Conservation (phyloP, 345 rosid species). For the Gossypium herbaceum region DNA sequence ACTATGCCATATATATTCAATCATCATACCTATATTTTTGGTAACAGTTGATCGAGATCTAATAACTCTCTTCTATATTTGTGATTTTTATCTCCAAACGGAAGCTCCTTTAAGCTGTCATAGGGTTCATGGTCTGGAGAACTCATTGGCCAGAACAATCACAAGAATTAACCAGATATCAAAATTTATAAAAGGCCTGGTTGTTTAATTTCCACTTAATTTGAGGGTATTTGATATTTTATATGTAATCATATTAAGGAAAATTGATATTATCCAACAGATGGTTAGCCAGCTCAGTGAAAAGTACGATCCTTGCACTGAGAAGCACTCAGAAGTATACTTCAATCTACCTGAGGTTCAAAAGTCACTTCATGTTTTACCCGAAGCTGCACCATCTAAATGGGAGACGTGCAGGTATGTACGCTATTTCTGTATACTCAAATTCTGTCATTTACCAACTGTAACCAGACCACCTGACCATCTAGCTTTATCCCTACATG, state of each 20-base stretch:
- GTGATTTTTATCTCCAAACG: not conserved
- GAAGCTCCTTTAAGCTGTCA: not conserved
- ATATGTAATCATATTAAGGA: not conserved
- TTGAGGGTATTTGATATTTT: not conserved
- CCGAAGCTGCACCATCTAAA: conserved; percentile 57
- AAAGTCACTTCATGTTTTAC: conserved; percentile 64
- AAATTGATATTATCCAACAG: conserved; percentile 29
- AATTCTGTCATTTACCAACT: not conserved
- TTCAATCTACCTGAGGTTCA: conserved; percentile 87
- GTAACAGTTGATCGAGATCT: not conserved
- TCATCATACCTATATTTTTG: not conserved
- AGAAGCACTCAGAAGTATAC: conserved; percentile 65
- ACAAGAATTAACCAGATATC: not conserved
- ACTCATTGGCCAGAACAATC: not conserved
- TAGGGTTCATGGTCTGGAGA: not conserved
- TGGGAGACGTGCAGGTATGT: conserved; percentile 92
- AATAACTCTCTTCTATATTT: not conserved
- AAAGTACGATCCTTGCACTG: conserved; percentile 94
- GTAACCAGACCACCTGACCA: not conserved
- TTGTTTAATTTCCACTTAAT: not conserved
- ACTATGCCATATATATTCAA: not conserved
- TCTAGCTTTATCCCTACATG: not conserved
- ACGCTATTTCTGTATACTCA: not conserved
- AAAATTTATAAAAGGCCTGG: not conserved
- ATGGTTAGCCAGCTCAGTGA: conserved; percentile 52